phyloP scores from a whole-genome alignment of 108 stramenopile genomes.

The Aurantiochytrium sp. region DNA sequence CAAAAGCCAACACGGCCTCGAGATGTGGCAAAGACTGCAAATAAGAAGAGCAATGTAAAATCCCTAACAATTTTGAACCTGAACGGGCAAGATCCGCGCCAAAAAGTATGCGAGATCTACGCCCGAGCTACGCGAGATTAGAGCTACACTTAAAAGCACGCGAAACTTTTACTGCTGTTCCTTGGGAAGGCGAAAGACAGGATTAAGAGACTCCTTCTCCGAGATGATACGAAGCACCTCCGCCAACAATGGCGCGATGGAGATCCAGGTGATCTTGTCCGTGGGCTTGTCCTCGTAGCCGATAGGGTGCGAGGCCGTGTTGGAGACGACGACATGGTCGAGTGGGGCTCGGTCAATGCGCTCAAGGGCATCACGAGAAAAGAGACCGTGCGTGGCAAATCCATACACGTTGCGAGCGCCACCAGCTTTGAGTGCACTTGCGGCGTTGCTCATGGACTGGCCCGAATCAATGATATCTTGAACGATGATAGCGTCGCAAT shows the following conservation, averaged over 20 bases:
- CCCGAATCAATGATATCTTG: constrained; percentile 33
- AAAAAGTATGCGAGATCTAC: too few relatives aligned
- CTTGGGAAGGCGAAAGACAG: not conserved
- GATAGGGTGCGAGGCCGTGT: not conserved
- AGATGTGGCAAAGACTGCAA: too few relatives aligned
- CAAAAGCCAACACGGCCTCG: too few relatives aligned
- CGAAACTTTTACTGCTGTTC: not conserved
- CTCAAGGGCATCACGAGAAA: not conserved
- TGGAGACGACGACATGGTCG: constrained; percentile 27
- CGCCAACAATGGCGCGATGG: constrained; percentile 16
- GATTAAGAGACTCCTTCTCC: not conserved
- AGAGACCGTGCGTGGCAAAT: constrained; percentile 34
- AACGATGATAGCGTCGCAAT: constrained; percentile 29
- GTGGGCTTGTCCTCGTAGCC: not conserved
- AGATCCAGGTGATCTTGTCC: not conserved
- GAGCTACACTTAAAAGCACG: too few relatives aligned
- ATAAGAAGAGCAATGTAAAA: too few relatives aligned
- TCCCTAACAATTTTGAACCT: too few relatives aligned
- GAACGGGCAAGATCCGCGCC: too few relatives aligned
- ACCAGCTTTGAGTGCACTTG: not conserved
- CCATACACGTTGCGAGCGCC: constrained; percentile 25
- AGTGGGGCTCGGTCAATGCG: not conserved
- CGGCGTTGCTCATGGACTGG: constrained; percentile 11
- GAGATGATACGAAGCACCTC: not conserved
- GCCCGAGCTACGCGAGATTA: too few relatives aligned